Evolutionary conservation across 2,329 filamentous ascomycete genomes (phyloP).

Genomic region (Endothia cerciana): DNA sequence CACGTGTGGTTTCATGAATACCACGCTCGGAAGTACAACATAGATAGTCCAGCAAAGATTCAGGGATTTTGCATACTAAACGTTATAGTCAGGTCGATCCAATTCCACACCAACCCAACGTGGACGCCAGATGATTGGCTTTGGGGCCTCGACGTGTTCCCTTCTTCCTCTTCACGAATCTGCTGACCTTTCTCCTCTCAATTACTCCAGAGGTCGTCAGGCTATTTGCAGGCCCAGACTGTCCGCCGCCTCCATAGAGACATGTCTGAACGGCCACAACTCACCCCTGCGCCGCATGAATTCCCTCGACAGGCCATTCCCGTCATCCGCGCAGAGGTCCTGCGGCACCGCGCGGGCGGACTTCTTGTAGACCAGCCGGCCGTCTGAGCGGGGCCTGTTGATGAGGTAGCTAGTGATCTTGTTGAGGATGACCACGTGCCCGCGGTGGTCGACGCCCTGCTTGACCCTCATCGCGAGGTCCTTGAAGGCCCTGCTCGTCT

Average conservation of each 20-base stretch:
- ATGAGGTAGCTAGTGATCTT: background rate
- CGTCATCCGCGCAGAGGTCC: background rate
- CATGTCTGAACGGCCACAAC: conserved; percentile 3
- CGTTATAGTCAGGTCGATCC: background rate
- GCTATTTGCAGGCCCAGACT: background rate
- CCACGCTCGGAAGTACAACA: too few relatives aligned
- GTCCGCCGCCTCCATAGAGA: background rate
- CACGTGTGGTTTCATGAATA: background rate
- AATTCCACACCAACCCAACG: background rate
- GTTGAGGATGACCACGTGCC: background rate
- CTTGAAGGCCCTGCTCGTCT: background rate
- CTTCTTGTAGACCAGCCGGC: background rate
- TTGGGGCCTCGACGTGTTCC: background rate
- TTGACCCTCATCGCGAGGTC: background rate
- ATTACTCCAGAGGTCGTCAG: background rate
- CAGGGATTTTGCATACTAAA: too few relatives aligned
- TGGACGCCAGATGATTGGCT: too few relatives aligned
- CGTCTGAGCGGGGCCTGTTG: conserved; percentile 1
- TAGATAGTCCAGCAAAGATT: too few relatives aligned
- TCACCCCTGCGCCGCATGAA: conserved; percentile 9
- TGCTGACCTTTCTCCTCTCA: background rate
- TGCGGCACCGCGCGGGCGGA: background rate
- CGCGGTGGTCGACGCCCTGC: background rate
- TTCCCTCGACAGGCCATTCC: background rate
- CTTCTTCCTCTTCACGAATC: background rate